Evolutionary conservation across 352 stramenopile species (phyloP).

Genomic region (Phytophthora lateralis): DNA sequence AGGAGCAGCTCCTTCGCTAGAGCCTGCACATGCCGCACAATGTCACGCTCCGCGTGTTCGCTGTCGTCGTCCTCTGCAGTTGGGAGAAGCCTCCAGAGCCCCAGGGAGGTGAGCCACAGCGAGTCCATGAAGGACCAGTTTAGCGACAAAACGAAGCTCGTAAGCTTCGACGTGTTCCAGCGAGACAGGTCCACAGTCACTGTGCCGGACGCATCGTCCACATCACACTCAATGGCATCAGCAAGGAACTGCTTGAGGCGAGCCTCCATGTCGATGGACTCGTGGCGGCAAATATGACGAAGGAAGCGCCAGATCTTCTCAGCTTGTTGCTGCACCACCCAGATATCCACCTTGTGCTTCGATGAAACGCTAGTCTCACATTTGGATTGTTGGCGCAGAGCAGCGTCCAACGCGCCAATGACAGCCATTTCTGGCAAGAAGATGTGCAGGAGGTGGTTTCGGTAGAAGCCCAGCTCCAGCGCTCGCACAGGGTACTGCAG

Average conservation of each 20-base stretch:
- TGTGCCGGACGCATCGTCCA: conserved; percentile 19
- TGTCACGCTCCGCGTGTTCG: conserved; percentile 46
- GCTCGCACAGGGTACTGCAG: conserved; percentile 65
- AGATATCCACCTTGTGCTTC: conserved; percentile 27
- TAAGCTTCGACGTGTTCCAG: conserved; percentile 47
- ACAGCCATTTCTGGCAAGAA: conserved; percentile 83
- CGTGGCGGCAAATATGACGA: conserved; percentile 70
- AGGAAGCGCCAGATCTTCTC: conserved; percentile 66
- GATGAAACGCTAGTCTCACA: conserved; percentile 5
- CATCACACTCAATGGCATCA: conserved; percentile 28
- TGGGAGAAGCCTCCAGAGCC: conserved; percentile 45
- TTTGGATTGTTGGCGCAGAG: conserved; percentile 30
- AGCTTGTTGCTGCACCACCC: conserved; percentile 45
- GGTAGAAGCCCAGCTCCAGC: conserved; percentile 84
- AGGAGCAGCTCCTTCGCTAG: conserved; percentile 61
- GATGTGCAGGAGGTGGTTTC: conserved; percentile 84
- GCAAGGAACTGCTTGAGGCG: conserved; percentile 42
- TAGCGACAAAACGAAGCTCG: conserved; percentile 69
- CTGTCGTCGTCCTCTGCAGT: conserved; percentile 2
- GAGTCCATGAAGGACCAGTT: conserved; percentile 83
- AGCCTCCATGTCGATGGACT: conserved; percentile 47
- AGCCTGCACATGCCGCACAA: conserved; percentile 60
- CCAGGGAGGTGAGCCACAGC: conserved; percentile 63
- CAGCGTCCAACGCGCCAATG: conserved; percentile 56
- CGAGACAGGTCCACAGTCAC: conserved; percentile 41